Evolutionary conservation across 148 eudicot species (phyloP).

Genomic region (Vaccinium vitisidaea): DNA sequence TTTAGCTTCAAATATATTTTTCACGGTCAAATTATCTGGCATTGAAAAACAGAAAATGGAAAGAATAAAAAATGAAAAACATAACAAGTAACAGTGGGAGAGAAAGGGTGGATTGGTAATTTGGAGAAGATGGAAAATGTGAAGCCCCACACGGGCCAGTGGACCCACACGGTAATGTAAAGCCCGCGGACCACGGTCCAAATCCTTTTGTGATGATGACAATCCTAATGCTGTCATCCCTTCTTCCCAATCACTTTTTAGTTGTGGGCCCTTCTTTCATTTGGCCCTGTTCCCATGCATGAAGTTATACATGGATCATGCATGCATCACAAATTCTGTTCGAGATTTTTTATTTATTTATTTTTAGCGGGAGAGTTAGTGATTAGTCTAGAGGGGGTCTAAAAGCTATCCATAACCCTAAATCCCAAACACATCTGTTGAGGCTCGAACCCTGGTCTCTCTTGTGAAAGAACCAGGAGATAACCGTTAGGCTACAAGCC

Average conservation of each 20-base stretch:
- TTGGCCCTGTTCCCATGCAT: not conserved
- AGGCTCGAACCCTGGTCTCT: too few relatives aligned
- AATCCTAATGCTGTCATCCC: not conserved
- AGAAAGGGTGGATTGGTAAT: slow-evolving; percentile 6
- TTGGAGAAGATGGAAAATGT: not conserved
- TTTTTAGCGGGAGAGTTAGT: too few relatives aligned
- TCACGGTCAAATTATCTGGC: not conserved
- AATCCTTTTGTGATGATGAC: not conserved
- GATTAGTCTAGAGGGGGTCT: too few relatives aligned
- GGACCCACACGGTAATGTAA: slow-evolving; percentile 11
- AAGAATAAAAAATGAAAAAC: too few relatives aligned
- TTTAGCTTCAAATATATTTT: not conserved
- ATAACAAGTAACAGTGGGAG: not conserved
- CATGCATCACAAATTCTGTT: too few relatives aligned
- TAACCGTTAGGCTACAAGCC: too few relatives aligned
- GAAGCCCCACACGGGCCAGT: not conserved
- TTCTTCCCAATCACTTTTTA: not conserved
- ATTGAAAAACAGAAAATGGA: not conserved
- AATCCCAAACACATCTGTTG: too few relatives aligned
- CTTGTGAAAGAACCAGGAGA: too few relatives aligned
- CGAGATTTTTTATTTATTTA: too few relatives aligned
- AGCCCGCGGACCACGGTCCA: not conserved
- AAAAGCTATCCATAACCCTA: too few relatives aligned
- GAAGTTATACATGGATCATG: too few relatives aligned
- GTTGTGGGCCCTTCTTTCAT: not conserved